These are phyloP conservation scores for Brachypodium distachyon DNA, from an alignment of 202 grass and related monocot genomes.

Conservation along the genomic window DNA sequence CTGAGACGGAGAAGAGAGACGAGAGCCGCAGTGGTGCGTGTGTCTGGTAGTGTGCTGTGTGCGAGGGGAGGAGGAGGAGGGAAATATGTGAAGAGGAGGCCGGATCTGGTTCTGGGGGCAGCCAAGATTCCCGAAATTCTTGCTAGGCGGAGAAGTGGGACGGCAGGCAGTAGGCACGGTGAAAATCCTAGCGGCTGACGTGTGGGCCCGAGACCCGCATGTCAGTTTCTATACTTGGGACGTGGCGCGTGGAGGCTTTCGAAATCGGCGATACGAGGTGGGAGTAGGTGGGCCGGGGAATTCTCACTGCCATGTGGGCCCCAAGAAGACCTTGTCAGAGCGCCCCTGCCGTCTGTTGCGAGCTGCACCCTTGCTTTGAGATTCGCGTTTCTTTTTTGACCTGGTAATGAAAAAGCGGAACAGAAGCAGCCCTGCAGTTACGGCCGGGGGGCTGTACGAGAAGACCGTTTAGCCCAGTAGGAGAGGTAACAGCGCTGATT, in stretches of 20 bases:
- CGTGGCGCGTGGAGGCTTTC: constrained; percentile 5
- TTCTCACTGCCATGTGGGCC: neutral
- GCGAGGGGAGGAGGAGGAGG: neutral
- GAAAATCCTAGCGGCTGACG: constrained; percentile 3
- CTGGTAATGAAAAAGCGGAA: neutral
- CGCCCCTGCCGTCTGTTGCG: no score
- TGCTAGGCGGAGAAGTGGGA: neutral
- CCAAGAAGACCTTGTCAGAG: no score
- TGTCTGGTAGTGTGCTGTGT: neutral
- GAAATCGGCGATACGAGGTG: neutral
- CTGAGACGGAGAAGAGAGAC: neutral
- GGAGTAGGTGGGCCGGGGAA: no score
- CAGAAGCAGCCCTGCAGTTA: neutral
- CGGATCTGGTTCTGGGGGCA: constrained; percentile 40
- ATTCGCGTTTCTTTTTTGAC: constrained; percentile 9
- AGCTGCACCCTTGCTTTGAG: no score
- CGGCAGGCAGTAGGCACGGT: neutral
- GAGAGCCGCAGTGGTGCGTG: neutral
- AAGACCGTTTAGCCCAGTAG: neutral
- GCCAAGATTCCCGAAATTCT: constrained; percentile 32
- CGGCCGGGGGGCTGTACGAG: neutral
- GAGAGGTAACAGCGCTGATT: neutral
- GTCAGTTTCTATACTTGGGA: neutral
- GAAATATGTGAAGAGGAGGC: constrained; percentile 13
- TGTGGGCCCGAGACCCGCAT: neutral